Evolutionary conservation across 208 protist genomes (phyloP).

Genomic region (Crithidia acanthocephali): DNA sequence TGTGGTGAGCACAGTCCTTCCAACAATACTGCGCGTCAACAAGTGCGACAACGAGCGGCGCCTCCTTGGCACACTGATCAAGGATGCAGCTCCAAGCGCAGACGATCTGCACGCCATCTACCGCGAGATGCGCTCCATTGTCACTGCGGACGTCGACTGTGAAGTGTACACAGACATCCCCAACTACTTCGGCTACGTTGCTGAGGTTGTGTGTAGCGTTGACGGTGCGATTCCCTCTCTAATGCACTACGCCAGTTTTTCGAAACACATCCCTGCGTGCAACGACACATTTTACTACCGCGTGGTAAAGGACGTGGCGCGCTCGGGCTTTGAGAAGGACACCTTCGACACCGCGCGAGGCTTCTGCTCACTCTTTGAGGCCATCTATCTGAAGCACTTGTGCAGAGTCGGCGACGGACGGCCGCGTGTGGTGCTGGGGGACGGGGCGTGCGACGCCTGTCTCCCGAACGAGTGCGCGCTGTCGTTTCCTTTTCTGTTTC

Average conservation of each 20-base stretch:
- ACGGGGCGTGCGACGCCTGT: background rate
- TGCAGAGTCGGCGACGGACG: constrained; percentile 5
- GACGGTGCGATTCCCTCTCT: constrained; percentile 32
- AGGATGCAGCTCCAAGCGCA: constrained; percentile 13
- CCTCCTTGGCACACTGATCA: constrained; percentile 62
- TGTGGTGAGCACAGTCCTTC: constrained; percentile 43
- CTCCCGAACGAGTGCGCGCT: constrained; percentile 33
- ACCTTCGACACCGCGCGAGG: constrained; percentile 51
- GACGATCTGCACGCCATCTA: constrained; percentile 37
- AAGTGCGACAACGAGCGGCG: constrained; percentile 62
- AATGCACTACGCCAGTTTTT: constrained; percentile 26
- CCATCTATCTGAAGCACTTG: constrained; percentile 65
- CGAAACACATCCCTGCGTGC: constrained; percentile 27
- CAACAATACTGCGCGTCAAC: constrained; percentile 47
- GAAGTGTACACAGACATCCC: constrained; percentile 84
- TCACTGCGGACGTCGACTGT: constrained; percentile 50
- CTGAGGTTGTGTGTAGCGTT: constrained; percentile 64
- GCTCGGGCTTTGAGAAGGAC: constrained; percentile 57
- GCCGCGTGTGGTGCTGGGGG: background rate
- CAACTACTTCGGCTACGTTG: constrained; percentile 78
- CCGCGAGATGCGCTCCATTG: constrained; percentile 43
- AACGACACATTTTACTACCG: constrained; percentile 72
- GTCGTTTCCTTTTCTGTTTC: constrained; percentile 77
- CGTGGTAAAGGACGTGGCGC: constrained; percentile 55
- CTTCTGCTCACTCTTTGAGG: constrained; percentile 72